These are phyloP conservation scores for Nemania sp. DNA, from an alignment of 2,329 filamentous ascomycete genomes.

Conservation along the genomic window DNA sequence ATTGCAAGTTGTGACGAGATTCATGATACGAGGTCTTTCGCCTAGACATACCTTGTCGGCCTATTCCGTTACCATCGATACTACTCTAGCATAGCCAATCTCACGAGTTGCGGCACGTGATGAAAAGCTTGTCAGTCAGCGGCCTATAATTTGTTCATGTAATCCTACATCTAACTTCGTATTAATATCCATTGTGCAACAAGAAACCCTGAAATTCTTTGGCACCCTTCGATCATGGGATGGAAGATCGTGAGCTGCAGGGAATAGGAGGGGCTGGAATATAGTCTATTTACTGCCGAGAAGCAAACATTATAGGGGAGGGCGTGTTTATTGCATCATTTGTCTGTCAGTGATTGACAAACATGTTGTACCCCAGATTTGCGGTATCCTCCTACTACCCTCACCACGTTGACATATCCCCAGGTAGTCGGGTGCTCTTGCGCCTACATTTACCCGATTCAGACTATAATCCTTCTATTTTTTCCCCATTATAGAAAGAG, in stretches of 20 bases:
- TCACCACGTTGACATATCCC: background rate
- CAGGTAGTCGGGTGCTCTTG: background rate
- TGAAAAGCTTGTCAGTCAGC: background rate
- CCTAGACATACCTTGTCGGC: background rate
- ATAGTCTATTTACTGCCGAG: background rate
- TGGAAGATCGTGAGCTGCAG: background rate
- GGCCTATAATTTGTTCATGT: background rate
- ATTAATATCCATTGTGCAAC: background rate
- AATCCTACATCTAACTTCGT: background rate
- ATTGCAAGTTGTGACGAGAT: background rate
- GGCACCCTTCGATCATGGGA: background rate
- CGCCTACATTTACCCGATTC: background rate
- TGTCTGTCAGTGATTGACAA: background rate
- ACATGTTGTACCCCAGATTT: background rate
- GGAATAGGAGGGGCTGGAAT: background rate
- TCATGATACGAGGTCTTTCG: background rate
- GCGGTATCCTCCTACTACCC: background rate
- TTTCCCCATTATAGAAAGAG: no score
- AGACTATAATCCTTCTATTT: background rate
- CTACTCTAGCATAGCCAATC: background rate
- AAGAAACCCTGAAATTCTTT: background rate
- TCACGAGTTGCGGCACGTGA: background rate
- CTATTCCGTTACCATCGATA: background rate
- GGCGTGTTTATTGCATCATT: background rate
- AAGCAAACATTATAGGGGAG: background rate